Evolutionary conservation across 2,329 filamentous ascomycete species (phyloP).

Genomic region (Blastomyces silverae): DNA sequence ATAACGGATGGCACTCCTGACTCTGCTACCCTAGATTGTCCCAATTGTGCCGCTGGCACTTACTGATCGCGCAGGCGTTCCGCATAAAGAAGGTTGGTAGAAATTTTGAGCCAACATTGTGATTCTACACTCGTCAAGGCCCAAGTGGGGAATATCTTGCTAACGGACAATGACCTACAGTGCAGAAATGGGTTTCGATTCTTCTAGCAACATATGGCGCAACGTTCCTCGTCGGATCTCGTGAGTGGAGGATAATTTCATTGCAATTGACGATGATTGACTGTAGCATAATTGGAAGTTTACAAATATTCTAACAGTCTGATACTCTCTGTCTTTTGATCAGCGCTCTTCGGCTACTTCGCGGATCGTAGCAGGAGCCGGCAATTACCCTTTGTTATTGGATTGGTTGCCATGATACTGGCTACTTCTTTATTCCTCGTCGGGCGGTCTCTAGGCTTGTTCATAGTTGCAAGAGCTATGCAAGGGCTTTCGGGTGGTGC

Average conservation of each 20-base stretch:
- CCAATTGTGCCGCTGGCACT: slow-evolving; percentile 12
- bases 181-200: slow-evolving; percentile 19
- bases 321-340: not conserved
- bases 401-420: slow-evolving; percentile 47
- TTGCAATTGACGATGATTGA: not conserved
- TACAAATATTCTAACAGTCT: slow-evolving; percentile 7
- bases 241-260: slow-evolving; percentile 12
- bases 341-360: slow-evolving; percentile 34
- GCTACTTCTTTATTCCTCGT: slow-evolving; percentile 52
- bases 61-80: slow-evolving; percentile 5
- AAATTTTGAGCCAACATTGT: not conserved
- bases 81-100: slow-evolving; percentile 5
- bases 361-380: slow-evolving; percentile 50
- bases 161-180: slow-evolving; percentile 4
- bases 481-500: slow-evolving; percentile 54
- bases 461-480: slow-evolving; percentile 49
- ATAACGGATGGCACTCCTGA: not conserved
- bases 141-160: not conserved
- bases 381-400: slow-evolving; percentile 52
- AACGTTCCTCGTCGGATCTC: slow-evolving; percentile 16
- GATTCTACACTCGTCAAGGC: too few relatives aligned
- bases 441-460: slow-evolving; percentile 42
- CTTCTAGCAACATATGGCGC: slow-evolving; percentile 18
- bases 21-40: slow-evolving; percentile 4
- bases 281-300: not conserved